Percentiles rank a stretch among this genome's conserved stretches.
Conservation (phyloP, 148 eudicot genomes). For the Camellia lanceoleosa region DNA sequence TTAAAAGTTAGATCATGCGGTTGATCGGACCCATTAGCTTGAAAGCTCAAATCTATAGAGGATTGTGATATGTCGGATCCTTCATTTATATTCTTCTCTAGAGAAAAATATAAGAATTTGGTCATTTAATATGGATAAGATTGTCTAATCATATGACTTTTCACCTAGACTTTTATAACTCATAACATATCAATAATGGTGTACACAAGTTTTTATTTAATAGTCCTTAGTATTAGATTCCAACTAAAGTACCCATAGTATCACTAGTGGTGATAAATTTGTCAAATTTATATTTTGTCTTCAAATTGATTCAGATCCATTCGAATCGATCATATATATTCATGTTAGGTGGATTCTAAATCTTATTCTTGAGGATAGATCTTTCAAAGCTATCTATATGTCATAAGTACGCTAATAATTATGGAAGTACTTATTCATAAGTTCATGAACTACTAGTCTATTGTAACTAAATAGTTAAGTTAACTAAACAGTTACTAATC, state of each 20-base stretch:
- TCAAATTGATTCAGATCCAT: not conserved
- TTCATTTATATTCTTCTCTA: not conserved
- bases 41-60: not conserved
- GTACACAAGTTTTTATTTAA: not conserved
- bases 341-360: not conserved
- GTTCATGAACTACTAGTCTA: too few species aligned
- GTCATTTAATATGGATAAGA: constrained; percentile 3
- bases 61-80: constrained; percentile 4
- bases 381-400: too few species aligned
- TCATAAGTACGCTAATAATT: too few species aligned
- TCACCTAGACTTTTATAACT: not conserved
- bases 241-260: too few species aligned
- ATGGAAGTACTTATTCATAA: too few species aligned
- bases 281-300: too few species aligned
- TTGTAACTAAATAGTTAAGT: too few species aligned
- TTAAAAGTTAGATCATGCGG: not conserved
- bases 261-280: too few species aligned
- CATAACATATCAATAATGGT: constrained; percentile 7
- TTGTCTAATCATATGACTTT: constrained; percentile 14
- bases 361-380: not conserved
- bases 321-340: not conserved
- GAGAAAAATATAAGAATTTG: not conserved
- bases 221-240: not conserved
- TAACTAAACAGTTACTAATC: too few species aligned
- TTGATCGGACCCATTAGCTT: not conserved